Base-by-base conservation (phyloP, 768 basidiomycete genomes). In the Tylopilus cervinicoccineus region DNA sequence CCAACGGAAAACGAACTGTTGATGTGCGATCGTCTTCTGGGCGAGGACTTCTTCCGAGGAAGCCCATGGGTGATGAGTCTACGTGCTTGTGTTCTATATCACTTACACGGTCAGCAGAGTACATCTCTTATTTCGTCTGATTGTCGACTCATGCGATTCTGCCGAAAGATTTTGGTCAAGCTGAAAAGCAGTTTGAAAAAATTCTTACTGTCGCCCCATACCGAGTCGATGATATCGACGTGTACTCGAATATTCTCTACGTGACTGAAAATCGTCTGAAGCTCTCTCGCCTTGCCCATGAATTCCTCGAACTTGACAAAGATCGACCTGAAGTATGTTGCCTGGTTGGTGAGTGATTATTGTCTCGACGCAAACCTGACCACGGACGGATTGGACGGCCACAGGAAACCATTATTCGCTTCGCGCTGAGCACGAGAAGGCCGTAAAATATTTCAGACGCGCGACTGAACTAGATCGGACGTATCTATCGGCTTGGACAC, bases 401-500 rank as follows among this genome's bases (percentile, higher is more conserved):
- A 9, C 56, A 99, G 95, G 96, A n/a, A 98, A 98, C 61, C 93
- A 97, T 62, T 95, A 94, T 70, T 96, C 94, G 7, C 76, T 95
- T 13, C 83, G 93, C 23, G 81, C 83, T 12, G 95, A 98, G 60
- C 93, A 97, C 67, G 92, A 92, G 65, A 94, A 95, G 70, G 93
- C 96, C 1, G 86, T 97, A 55, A 87, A 87, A 59, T 97, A 97
- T 68, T 98, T 98, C 70, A 79, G 86, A 54, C 80, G 94, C 50
- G 93, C 95, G 8, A 88, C 93, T n/a, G 86, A 94, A 61, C 80
- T 99, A 39, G 94, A 99, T 66, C 80, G 89, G 47, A 93, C 88
- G 2, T 98, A 93, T 69, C 76, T 98, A 38, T 89, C 93, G 7
- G 96, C 96, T 6, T 99, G 96, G 96, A 98, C 95, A 5, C 71